Evolutionary conservation across 1,284 basidiomycete species (phyloP), one percentile per base, ranked within the genome.

Genomic region (Rhodotorula sp.): DNA sequence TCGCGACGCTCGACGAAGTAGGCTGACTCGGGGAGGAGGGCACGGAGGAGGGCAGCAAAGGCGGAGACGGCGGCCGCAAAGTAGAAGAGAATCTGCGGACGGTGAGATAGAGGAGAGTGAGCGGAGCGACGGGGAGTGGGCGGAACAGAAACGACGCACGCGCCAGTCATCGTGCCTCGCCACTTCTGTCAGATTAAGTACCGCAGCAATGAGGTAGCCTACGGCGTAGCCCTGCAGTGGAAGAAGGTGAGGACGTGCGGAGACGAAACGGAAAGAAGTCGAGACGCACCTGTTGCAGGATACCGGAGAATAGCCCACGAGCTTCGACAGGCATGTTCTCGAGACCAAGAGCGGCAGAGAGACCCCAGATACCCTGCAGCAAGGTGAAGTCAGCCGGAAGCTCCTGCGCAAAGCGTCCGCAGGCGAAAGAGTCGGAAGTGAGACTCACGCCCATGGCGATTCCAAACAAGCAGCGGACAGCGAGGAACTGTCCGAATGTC

Each of bases 271-370:
- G 8, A 27, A 57, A 21, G 62, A 17, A 23, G 25, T 12, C 7
- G 42, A 80, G 49, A 70, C 61, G 42, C 25, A 49, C 64, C 34
- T 93, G 87, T 77, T 94, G 92, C 7, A 93, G 80, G 67, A 97
- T 84, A 52, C 96, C 96, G 23, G 88, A 90, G 66, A 61, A 67
- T 5, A 97, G 83, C 52, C 96, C 96, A 80, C 96, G 90, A 4
- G 89, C 86, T 73, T 91, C 90, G 44, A 91, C 88, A 0, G 95
- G 94, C 41, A 97, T 86, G 81, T 92, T 94, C 81, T 97, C 96
- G 19, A 98, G 87, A 0, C 91, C 90, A 0, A 90, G 92, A 0
- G 80, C 68, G 21, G 77, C 77, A 0, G 72, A 67, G 12, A 73
- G 63, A 27, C 83, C 82, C 82, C 83, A 84, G 50, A 84, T 83